Evolutionary conservation across 2,329 filamentous ascomycete species (phyloP), one percentile per base, ranked within the genome.

Genomic region (Penicillium sp.): DNA sequence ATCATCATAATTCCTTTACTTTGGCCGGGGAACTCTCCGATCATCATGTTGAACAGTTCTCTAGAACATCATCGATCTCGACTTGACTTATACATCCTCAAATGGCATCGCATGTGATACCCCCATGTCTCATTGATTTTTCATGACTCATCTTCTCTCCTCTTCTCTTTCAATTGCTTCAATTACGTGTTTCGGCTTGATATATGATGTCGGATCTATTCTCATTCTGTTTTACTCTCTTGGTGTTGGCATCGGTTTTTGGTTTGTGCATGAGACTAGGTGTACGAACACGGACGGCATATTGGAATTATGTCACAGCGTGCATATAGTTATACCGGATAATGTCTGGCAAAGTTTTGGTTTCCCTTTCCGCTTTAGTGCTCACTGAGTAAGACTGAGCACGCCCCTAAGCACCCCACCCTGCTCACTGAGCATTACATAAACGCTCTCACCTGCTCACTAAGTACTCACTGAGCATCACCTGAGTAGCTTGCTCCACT

Each of bases 61-160:
- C 37, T 7, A 33, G 49, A 54, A 56, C 43, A 43, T 33, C 47
- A 52, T 62, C 61, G 60, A 64, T 62, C 58, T 66, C 58, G 60
- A 54, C 53, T 56, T 55, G 52, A 59, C 53, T 53, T 51, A 49
- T 49, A 50, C 44, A 57, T 53, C 54, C 46, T 58, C 57, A 59
- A 58, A 59, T 54, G 59, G 60, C 55, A 61, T 65, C 66, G 67
- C 68, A 68, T 70, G 63, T 71, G 69, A 72, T 72, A 72, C 70
- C 69, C 70, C 66, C 49, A 52, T 31, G 48, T 54, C 42, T 14
- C 33, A 37, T 59, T 57, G 47, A 50, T 55, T 53, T 56, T 16
- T 47, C 39, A 6, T 29, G 13, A 25, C 42, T 25, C 39, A 43
- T 50, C 26, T 35, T 43, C 37, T 44, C n/a, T 55, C 44, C 37